Evolutionary conservation across 129 eudicot species (phyloP).

Genomic region (Saussurea involucrata): DNA sequence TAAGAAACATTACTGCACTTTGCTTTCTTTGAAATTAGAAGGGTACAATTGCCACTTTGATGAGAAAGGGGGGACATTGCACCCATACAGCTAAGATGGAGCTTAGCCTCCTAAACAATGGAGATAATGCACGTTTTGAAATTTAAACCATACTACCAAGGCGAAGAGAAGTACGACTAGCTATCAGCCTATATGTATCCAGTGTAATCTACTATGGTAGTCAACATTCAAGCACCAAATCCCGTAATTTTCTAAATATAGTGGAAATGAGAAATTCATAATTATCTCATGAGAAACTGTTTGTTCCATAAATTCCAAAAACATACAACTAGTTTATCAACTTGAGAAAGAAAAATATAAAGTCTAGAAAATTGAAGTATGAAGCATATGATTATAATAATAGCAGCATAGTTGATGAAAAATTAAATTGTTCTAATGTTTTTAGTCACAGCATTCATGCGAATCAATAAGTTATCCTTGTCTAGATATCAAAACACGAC

Average conservation of each 20-base stretch:
- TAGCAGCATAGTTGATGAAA: not conserved
- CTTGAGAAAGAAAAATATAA: not conserved
- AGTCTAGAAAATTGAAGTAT: not conserved
- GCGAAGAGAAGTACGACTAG: not conserved
- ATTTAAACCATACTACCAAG: not conserved
- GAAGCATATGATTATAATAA: not conserved
- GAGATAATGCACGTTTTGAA: constrained; percentile 2
- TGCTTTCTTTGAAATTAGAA: not conserved
- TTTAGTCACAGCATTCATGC: not conserved
- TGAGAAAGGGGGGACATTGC: not conserved
- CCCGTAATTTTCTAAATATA: not conserved
- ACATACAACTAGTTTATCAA: not conserved
- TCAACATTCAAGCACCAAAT: not conserved
- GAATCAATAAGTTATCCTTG: not conserved
- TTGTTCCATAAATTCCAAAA: not conserved
- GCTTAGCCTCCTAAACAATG: not conserved
- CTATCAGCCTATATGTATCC: not conserved
- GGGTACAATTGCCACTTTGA: not conserved
- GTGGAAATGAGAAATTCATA: not conserved
- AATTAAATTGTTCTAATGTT: not conserved
- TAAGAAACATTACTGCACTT: constrained; percentile 1
- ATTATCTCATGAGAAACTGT: not conserved
- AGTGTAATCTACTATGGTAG: not conserved
- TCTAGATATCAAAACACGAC: not conserved
- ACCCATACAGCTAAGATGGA: not conserved